Percentiles rank a stretch among this genome's conserved stretches.
Evolutionary conservation across 768 basidiomycete species (phyloP).

Genomic region (Tulasnella sp.): DNA sequence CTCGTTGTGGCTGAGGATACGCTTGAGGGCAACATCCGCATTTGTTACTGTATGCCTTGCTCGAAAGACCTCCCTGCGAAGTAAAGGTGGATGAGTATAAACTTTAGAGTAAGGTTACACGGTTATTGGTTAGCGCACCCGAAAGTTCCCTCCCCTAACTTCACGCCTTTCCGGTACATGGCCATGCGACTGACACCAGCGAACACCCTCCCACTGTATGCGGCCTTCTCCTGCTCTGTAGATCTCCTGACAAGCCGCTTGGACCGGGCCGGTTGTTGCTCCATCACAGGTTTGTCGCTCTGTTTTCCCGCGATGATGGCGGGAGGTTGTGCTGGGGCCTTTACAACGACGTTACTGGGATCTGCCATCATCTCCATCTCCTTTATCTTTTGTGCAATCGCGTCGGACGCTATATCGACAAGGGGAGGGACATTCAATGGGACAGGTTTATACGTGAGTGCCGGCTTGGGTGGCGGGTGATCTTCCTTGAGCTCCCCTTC

Average conservation of each 20-base stretch:
- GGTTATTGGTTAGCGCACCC: conserved; percentile 47
- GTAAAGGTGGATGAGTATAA: too few relatives aligned
- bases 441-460: neutral
- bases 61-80: conserved; percentile 76
- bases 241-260: conserved; percentile 32
- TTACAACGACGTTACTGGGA: neutral
- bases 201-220: conserved; percentile 53
- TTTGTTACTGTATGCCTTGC: conserved; percentile 56
- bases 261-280: conserved; percentile 29
- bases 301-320: too few relatives aligned
- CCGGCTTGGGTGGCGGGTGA: neutral
- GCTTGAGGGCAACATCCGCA: conserved; percentile 72
- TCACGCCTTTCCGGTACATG: conserved; percentile 73
- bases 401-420: neutral
- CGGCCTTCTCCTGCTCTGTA: conserved; percentile 51
- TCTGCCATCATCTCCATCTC: conserved; percentile 8
- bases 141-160: conserved; percentile 95
- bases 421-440: neutral
- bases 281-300: too few relatives aligned
- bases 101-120: neutral
- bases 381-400: conserved; percentile 6
- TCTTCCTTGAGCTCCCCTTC: conserved; percentile 10
- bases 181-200: conserved; percentile 57
- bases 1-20: conserved; percentile 93
- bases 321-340: too few relatives aligned